phyloP scores from a whole-genome alignment of 176 grass and related monocot genomes.

The Aegilops speltoides region DNA sequence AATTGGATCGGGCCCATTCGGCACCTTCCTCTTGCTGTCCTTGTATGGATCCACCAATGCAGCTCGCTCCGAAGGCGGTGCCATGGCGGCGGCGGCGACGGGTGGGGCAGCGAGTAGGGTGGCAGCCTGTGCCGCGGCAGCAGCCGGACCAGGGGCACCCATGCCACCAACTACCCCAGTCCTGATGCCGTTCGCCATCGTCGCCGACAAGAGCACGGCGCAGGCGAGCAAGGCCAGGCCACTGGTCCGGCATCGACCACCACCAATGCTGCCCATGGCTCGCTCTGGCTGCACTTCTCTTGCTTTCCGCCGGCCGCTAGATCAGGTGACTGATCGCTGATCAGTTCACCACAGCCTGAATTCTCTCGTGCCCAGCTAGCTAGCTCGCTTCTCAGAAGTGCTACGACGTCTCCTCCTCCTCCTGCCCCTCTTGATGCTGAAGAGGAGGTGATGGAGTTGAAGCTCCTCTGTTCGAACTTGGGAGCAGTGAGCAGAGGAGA shows the following conservation, averaged over 20 bases:
- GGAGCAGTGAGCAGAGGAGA: neutral
- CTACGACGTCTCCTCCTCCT: neutral
- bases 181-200: slow-evolving; percentile 30
- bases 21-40: slow-evolving; percentile 73
- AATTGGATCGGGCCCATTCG: slow-evolving; percentile 87
- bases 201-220: slow-evolving; percentile 14
- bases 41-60: slow-evolving; percentile 27
- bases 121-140: neutral
- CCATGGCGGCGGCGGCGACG: neutral
- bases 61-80: neutral
- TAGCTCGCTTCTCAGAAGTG: neutral
- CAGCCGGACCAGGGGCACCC: neutral
- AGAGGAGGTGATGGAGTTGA: neutral
- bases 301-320: neutral
- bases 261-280: neutral
- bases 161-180: neutral
- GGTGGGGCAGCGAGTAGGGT: neutral
- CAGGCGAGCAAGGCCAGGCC: slow-evolving; percentile 18
- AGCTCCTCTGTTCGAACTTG: neutral
- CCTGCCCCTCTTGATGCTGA: neutral
- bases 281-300: neutral
- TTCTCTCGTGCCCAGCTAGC: neutral
- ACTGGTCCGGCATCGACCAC: neutral
- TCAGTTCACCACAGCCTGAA: neutral
- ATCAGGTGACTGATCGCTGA: neutral